A percentile compares a stretch with the other conserved stretches of the same genome.
Conservation (phyloP, 1,139 yeast species). For the Pichia inconspicua region DNA sequence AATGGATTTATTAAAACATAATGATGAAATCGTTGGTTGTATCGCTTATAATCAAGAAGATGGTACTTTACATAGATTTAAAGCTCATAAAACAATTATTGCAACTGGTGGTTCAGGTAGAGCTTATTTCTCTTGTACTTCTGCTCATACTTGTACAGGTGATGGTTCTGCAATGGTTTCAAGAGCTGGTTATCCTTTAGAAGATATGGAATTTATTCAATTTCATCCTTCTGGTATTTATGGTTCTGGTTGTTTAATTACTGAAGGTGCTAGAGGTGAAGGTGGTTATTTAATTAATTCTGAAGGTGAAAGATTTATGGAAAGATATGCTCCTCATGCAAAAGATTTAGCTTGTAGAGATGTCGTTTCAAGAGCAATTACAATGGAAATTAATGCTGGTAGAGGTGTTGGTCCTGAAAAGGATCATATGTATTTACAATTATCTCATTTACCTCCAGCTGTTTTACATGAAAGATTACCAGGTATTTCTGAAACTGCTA, state of each 20-base stretch:
- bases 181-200: constrained; percentile 96
- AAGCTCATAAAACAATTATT: constrained; percentile 90
- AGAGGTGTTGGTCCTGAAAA: constrained; percentile 97
- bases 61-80: constrained; percentile 96
- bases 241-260: constrained; percentile 97
- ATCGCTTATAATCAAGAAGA: constrained; percentile 98
- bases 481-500: constrained; percentile 98
- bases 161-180: constrained; percentile 98
- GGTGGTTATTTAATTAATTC: constrained; percentile 95
- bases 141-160: constrained; percentile 99
- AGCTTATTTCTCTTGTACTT: constrained; percentile 96
- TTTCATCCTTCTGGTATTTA: constrained; percentile 99
- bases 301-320: constrained; percentile 99
- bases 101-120: constrained; percentile 99
- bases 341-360: constrained; percentile 98
- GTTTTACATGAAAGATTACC: constrained; percentile 95
- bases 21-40: constrained; percentile 95
- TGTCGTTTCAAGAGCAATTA: constrained; percentile 96
- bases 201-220: constrained; percentile 95
- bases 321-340: constrained; percentile 97
- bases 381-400: constrained; percentile 97
- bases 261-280: constrained; percentile 99
- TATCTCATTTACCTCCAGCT: constrained; percentile 86
- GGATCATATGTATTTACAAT: constrained; percentile 93
- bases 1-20: constrained; percentile 87